A percentile compares a stretch with the other conserved stretches of the same genome.
These are phyloP conservation scores for Saccharata proteae DNA, from an alignment of 2,329 filamentous ascomycete genomes.

Conservation along the genomic window DNA sequence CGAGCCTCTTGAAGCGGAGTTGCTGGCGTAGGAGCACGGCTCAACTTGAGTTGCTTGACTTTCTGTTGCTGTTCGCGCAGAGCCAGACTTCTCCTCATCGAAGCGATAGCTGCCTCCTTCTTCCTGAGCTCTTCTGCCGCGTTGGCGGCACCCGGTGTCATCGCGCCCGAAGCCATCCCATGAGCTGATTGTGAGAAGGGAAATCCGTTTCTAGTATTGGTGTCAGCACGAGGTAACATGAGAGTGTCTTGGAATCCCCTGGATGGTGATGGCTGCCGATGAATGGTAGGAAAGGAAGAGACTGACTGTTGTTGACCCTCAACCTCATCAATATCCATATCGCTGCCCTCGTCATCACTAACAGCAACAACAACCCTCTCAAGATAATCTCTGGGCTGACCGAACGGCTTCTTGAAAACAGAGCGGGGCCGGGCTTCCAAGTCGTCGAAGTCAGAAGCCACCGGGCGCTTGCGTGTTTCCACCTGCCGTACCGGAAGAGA, in stretches of 20 bases:
- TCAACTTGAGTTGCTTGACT: constrained; percentile 4
- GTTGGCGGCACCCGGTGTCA: constrained; percentile 23
- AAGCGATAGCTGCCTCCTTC: constrained; percentile 37
- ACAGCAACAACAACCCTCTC: constrained; percentile 69
- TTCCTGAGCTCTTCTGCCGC: constrained; percentile 31
- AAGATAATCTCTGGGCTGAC: constrained; percentile 42
- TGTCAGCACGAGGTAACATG: not conserved
- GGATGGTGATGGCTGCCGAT: constrained; percentile 4
- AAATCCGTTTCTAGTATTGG: constrained; percentile 7
- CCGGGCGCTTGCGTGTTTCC: constrained; percentile 51
- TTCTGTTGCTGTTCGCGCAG: constrained; percentile 14
- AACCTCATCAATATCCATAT: constrained; percentile 54
- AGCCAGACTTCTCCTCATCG: constrained; percentile 37
- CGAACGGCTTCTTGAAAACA: constrained; percentile 48
- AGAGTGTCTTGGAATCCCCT: not conserved
- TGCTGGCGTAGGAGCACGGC: constrained; percentile 7
- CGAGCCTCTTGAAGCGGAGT: not conserved
- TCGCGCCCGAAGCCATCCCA: constrained; percentile 21
- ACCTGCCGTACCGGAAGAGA: constrained; percentile 19
- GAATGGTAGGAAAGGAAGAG: too few relatives aligned
- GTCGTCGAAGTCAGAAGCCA: constrained; percentile 19
- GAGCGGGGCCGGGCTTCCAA: constrained; percentile 7
- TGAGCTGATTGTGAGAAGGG: constrained; percentile 16
- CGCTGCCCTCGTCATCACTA: constrained; percentile 60
- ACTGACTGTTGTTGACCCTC: constrained; percentile 12